Conservation (phyloP, 306 rosid species). For the Pueraria montana region DNA sequence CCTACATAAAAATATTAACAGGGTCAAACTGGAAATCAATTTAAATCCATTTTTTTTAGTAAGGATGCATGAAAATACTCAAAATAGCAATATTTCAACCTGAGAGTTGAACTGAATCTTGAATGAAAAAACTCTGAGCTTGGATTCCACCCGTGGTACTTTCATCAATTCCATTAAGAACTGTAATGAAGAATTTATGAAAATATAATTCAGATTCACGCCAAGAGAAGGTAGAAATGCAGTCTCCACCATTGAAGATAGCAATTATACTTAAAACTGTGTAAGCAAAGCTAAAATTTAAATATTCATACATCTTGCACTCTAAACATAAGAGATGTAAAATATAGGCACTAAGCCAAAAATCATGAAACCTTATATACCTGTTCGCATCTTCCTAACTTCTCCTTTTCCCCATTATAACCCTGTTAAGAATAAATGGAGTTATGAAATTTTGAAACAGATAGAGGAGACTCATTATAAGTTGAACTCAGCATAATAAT, state of each 20-base stretch:
- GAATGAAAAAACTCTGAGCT: conserved; percentile 89
- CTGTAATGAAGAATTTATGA: conserved; percentile 59
- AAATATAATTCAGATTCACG: conserved; percentile 29
- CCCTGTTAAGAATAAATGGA: conserved; percentile 66
- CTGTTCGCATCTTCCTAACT: conserved; percentile 97
- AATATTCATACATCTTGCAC: conserved; percentile 26
- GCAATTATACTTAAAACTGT: conserved; percentile 12
- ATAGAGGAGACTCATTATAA: conserved; percentile 15
- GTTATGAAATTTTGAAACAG: conserved; percentile 46
- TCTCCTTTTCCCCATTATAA: conserved; percentile 85
- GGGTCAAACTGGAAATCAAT: conserved; percentile 40
- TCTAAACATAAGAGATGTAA: conserved; percentile 34
- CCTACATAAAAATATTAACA: conserved; percentile 64
- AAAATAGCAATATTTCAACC: conserved; percentile 61
- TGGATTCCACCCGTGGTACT: conserved; percentile 92
- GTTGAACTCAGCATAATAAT: conserved; percentile 42
- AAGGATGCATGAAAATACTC: conserved; percentile 26
- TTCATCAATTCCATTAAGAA: conserved; percentile 80
- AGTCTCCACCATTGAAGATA: conserved; percentile 44
- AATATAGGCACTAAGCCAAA: conserved; percentile 27
- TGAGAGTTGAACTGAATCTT: conserved; percentile 86
- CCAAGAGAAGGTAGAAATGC: conserved; percentile 42
- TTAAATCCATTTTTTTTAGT: conserved; percentile 31
- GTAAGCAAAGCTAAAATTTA: conserved; percentile 32
- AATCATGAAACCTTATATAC: conserved; percentile 53